These are phyloP conservation scores for Candida sithepensis DNA, from an alignment of 805 yeast species.

Conservation along the genomic window DNA sequence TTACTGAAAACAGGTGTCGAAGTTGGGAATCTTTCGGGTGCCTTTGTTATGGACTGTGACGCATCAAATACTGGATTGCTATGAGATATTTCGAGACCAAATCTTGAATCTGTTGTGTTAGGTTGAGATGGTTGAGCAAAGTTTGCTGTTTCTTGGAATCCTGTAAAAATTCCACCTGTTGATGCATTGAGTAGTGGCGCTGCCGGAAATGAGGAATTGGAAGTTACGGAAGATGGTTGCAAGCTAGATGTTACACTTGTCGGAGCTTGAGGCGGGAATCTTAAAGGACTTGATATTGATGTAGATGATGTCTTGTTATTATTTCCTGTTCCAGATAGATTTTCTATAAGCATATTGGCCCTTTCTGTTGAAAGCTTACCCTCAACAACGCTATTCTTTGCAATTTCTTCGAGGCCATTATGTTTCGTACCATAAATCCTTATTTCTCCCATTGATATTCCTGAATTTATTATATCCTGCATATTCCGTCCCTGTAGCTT, in stretches of 20 bases:
- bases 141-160: too few relatives aligned
- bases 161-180: too few relatives aligned
- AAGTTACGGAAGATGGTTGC: too few relatives aligned
- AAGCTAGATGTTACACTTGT: neutral
- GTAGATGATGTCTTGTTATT: too few relatives aligned
- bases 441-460: slow-evolving; percentile 23
- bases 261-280: neutral
- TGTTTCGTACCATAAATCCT: slow-evolving; percentile 9
- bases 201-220: too few relatives aligned
- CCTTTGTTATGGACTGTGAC: neutral
- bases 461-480: slow-evolving; percentile 38
- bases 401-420: slow-evolving; percentile 16
- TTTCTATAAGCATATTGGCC: slow-evolving; percentile 6
- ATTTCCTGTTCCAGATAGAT: too few relatives aligned
- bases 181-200: too few relatives aligned
- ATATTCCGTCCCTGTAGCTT: slow-evolving; percentile 31
- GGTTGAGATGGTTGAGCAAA: neutral
- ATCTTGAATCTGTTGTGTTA: too few relatives aligned
- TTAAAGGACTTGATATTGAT: too few relatives aligned
- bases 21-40: neutral
- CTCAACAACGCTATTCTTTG: slow-evolving; percentile 19
- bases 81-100: too few relatives aligned
- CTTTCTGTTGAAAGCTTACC: slow-evolving; percentile 10
- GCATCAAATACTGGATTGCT: neutral
- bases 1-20: neutral